Evolutionary conservation across 768 basidiomycete genomes (phyloP).

Genomic region (Symmetrospora coprosmae): DNA sequence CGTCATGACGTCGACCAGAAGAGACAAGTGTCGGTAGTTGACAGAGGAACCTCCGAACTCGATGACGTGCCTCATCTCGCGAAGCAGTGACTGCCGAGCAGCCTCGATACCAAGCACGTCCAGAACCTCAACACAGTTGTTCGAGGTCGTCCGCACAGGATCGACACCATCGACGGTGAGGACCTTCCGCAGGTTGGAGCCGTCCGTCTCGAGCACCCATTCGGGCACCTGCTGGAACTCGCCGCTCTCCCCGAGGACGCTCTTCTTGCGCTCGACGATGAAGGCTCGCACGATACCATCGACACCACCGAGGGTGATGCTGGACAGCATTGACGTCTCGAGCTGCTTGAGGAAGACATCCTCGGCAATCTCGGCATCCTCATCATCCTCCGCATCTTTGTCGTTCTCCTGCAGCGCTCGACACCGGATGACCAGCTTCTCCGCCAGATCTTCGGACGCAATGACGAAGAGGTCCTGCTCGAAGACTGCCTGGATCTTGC

Average conservation of each 20-base stretch:
- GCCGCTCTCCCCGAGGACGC: conserved; percentile 47
- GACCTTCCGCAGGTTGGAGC: conserved; percentile 85
- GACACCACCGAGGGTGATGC: conserved; percentile 86
- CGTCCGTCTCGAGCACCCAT: conserved; percentile 96
- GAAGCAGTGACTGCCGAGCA: conserved; percentile 82
- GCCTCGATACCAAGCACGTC: conserved; percentile 92
- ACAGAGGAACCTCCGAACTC: conserved; percentile 99
- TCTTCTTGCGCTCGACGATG: conserved; percentile 73
- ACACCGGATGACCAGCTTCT: conserved; percentile 92
- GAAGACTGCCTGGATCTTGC: conserved; percentile 84
- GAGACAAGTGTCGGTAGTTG: conserved; percentile 89
- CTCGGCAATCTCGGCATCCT: conserved; percentile 57
- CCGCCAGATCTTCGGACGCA: conserved; percentile 96
- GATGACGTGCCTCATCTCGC: conserved; percentile 84
- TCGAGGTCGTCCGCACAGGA: conserved; percentile 81
- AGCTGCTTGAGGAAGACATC: conserved; percentile 91
- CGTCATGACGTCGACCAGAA: conserved; percentile 98
- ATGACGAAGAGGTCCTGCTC: conserved; percentile 93
- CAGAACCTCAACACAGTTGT: conserved; percentile 91
- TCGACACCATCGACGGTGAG: conserved; percentile 94
- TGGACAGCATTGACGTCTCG: conserved; percentile 91
- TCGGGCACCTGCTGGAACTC: conserved; percentile 47
- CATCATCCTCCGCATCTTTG: conserved; percentile 58
- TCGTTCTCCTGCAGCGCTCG: conserved; percentile 64
- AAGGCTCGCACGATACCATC: conserved; percentile 81